Evolutionary conservation across 371 early-diverging fungal species (phyloP).

Genomic region (Saksenaea oblongispora): DNA sequence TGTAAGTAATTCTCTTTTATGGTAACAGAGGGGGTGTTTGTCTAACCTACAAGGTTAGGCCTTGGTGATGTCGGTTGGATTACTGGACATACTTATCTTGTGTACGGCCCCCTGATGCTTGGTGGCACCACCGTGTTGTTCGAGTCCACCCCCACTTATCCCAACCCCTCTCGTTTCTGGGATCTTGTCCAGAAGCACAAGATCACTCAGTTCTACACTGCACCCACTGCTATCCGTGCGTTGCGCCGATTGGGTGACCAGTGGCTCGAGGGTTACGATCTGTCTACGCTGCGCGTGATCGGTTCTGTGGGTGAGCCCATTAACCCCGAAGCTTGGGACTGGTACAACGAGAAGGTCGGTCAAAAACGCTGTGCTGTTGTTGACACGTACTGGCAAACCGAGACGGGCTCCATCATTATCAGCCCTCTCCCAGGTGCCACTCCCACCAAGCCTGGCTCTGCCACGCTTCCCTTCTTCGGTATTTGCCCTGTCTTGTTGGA

Average conservation of each 20-base stretch:
- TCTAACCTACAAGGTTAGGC: background rate
- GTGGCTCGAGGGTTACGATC: slow-evolving; percentile 72
- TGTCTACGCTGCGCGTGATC: slow-evolving; percentile 84
- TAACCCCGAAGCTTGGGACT: slow-evolving; percentile 97
- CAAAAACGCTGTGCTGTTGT: slow-evolving; percentile 85
- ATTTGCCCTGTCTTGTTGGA: slow-evolving; percentile 86
- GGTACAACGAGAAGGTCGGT: slow-evolving; percentile 94
- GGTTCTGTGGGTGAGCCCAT: slow-evolving; percentile 99
- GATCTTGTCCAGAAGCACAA: slow-evolving; percentile 82
- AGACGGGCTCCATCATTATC: slow-evolving; percentile 96
- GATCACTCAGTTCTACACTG: slow-evolving; percentile 98
- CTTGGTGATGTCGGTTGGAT: slow-evolving; percentile 82
- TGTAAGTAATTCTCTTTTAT: slow-evolving; percentile 52
- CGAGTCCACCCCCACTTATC: slow-evolving; percentile 90
- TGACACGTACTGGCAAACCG: slow-evolving; percentile 98
- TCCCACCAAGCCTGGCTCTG: slow-evolving; percentile 93
- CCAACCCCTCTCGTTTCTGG: slow-evolving; percentile 84
- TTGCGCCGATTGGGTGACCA: slow-evolving; percentile 86
- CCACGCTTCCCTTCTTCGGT: slow-evolving; percentile 97
- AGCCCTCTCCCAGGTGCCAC: slow-evolving; percentile 89
- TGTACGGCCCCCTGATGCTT: slow-evolving; percentile 92
- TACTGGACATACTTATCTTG: slow-evolving; percentile 86
- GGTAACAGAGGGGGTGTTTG: background rate
- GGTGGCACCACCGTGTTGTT: slow-evolving; percentile 94
- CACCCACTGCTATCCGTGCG: slow-evolving; percentile 98